phyloP scores from a whole-genome alignment of 2,329 filamentous ascomycete species.

The Colletotrichum liriopes region DNA sequence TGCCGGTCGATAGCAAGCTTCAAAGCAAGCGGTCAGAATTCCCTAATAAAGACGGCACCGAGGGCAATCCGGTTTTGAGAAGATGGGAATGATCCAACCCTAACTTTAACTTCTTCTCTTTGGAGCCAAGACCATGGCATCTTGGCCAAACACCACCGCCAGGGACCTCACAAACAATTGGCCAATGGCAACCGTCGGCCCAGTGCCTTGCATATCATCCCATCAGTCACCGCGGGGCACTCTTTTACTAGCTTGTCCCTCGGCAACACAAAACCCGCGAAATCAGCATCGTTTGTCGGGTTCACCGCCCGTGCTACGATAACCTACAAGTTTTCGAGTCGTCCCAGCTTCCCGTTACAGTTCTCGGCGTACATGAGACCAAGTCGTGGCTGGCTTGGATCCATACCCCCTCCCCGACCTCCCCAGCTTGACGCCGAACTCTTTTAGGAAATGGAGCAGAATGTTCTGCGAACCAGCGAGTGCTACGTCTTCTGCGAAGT shows the following conservation, averaged over 20 bases:
- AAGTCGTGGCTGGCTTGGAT: background rate
- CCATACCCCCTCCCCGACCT: background rate
- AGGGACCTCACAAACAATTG: background rate
- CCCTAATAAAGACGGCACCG: background rate
- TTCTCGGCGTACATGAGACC: slow-evolving; percentile 29
- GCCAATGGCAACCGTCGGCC: background rate
- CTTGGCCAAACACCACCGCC: slow-evolving; percentile 5
- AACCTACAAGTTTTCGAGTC: background rate
- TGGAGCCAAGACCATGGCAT: background rate
- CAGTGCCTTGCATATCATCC: slow-evolving; percentile 4
- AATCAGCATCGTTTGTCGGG: background rate
- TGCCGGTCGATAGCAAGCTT: background rate
- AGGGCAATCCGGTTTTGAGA: background rate
- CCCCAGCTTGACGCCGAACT: background rate
- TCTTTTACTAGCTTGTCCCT: background rate
- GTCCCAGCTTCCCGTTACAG: slow-evolving; percentile 22
- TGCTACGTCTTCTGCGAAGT: no score
- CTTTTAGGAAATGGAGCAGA: no score
- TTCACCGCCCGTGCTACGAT: slow-evolving; percentile 7
- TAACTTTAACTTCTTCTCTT: background rate
- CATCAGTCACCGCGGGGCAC: background rate
- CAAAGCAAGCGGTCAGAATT: background rate
- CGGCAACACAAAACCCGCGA: background rate
- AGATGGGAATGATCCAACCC: background rate
- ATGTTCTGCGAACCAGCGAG: background rate